Percentiles rank a stretch among this genome's conserved stretches.
These are phyloP conservation scores for Fusarium sp. DNA, from an alignment of 2,329 filamentous ascomycete species.

Conservation along the genomic window DNA sequence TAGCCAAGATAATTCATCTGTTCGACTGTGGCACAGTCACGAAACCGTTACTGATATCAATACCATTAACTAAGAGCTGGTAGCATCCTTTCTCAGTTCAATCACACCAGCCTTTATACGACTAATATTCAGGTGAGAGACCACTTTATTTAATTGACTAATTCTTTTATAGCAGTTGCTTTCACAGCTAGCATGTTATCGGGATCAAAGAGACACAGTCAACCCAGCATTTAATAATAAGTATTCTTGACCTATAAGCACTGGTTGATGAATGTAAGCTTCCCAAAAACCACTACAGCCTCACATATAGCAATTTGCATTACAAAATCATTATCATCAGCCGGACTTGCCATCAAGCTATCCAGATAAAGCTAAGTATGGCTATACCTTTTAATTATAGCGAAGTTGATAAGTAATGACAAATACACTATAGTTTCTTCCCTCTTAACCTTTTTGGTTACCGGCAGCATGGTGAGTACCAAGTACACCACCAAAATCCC, in stretches of 20 bases:
- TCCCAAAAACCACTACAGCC: accelerated
- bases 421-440: accelerated
- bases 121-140: not conserved
- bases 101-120: accelerated
- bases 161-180: too few species aligned
- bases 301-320: not conserved
- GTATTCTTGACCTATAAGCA: not conserved
- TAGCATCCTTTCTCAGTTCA: not conserved
- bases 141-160: not conserved
- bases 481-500: not conserved
- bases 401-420: not conserved
- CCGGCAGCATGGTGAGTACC: accelerated
- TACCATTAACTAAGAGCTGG: accelerated
- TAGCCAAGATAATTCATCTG: not conserved
- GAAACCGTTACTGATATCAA: not conserved
- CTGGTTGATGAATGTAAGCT: accelerated
- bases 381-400: accelerated
- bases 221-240: not conserved
- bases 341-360: not conserved
- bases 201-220: not conserved
- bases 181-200: too few species aligned
- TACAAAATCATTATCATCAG: accelerated
- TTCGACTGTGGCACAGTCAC: not conserved
- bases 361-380: not conserved
- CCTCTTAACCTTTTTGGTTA: accelerated